Conservation (phyloP, 1,284 basidiomycete genomes). For the Malassezia restricta region DNA sequence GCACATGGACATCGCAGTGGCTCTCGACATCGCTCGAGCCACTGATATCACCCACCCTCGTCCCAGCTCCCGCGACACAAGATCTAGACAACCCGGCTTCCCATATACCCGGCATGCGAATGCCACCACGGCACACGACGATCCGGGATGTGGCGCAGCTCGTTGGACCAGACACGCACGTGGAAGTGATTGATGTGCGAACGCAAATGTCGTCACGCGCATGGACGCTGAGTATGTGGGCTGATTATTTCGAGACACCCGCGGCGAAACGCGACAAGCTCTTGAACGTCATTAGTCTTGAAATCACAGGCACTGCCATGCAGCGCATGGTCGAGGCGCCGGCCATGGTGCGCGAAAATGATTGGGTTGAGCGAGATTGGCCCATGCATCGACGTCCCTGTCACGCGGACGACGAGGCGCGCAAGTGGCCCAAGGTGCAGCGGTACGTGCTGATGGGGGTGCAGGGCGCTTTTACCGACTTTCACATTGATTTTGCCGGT, state of each 20-base stretch:
- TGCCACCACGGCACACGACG: slow-evolving; percentile 59
- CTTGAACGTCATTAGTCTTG: slow-evolving; percentile 75
- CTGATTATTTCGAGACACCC: slow-evolving; percentile 65
- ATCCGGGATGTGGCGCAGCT: slow-evolving; percentile 67
- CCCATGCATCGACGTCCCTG: slow-evolving; percentile 49
- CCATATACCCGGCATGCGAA: slow-evolving; percentile 55
- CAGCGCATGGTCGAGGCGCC: slow-evolving; percentile 70
- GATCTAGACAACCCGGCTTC: slow-evolving; percentile 1
- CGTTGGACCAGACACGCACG: slow-evolving; percentile 50
- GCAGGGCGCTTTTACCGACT: slow-evolving; percentile 59
- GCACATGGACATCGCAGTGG: slow-evolving; percentile 32
- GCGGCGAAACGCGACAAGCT: slow-evolving; percentile 55
- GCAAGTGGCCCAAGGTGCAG: slow-evolving; percentile 77
- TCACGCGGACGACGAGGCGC: slow-evolving; percentile 13
- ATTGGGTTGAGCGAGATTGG: slow-evolving; percentile 97
- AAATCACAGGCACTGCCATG: slow-evolving; percentile 65
- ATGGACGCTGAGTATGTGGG: slow-evolving; percentile 85
- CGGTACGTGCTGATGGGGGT: slow-evolving; percentile 90
- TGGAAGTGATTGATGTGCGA: slow-evolving; percentile 45
- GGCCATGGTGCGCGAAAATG: slow-evolving; percentile 59
- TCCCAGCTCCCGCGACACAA: slow-evolving; percentile 14
- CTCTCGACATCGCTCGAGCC: slow-evolving; percentile 19
- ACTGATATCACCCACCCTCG: slow-evolving; percentile 21
- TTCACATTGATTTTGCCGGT: slow-evolving; percentile 35
- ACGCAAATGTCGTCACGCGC: slow-evolving; percentile 44